These are phyloP conservation scores for Rutidosis leptorrhynchoides DNA, from an alignment of 129 eudicot genomes.

Conservation along the genomic window DNA sequence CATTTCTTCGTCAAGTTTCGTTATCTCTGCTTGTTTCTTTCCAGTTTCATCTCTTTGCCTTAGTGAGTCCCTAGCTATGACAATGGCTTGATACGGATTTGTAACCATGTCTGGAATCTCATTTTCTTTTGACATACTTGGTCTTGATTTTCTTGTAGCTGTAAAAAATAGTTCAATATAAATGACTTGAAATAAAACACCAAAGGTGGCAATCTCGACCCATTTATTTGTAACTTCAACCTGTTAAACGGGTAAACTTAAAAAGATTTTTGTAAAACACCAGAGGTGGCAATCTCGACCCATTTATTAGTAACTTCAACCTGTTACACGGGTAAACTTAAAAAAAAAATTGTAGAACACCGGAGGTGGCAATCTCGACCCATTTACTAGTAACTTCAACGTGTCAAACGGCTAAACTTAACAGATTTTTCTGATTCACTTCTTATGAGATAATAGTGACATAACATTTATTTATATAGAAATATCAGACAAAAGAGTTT, in stretches of 20 bases:
- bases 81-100: slow-evolving; percentile 87
- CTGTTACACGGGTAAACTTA: too few species aligned
- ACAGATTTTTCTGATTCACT: too few species aligned
- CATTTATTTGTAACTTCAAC: too few species aligned
- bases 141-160: slow-evolving; percentile 58
- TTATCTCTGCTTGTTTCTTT: slow-evolving; percentile 68
- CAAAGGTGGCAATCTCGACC: background rate
- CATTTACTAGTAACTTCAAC: too few species aligned
- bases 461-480: background rate
- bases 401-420: too few species aligned
- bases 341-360: background rate
- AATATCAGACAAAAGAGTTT: background rate
- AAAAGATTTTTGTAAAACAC: background rate
- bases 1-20: slow-evolving; percentile 67
- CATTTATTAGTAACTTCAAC: too few species aligned
- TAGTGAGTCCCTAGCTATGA: slow-evolving; percentile 72
- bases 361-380: background rate
- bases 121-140: slow-evolving; percentile 58
- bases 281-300: background rate
- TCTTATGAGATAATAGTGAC: background rate
- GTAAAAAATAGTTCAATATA: slow-evolving; percentile 23
- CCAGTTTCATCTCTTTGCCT: slow-evolving; percentile 73
- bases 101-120: slow-evolving; percentile 54
- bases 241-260: too few species aligned
- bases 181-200: background rate